phyloP scores from a whole-genome alignment of 2,329 filamentous ascomycete species.

The Colletotrichum magnum region DNA sequence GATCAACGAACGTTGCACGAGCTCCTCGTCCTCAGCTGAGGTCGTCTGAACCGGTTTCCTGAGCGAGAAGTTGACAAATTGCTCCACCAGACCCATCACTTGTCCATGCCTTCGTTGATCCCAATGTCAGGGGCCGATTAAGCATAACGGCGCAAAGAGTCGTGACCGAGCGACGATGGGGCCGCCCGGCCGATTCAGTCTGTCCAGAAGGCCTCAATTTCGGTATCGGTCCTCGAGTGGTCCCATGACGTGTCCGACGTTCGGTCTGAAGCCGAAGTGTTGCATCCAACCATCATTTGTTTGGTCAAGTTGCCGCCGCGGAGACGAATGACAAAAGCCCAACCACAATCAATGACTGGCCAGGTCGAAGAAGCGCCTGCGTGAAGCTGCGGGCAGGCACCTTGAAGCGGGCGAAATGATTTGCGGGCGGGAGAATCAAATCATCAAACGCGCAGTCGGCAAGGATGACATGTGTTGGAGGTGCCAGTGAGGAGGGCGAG shows the following conservation, averaged over 20 bases:
- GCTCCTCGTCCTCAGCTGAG: background rate
- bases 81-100: background rate
- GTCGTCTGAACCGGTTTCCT: slow-evolving; percentile 24
- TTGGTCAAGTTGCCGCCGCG: background rate
- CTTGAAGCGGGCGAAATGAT: background rate
- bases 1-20: slow-evolving; percentile 10
- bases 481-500: background rate
- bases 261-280: background rate
- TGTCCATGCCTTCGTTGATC: background rate
- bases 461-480: background rate
- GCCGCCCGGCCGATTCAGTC: slow-evolving; percentile 6
- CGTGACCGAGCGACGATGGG: no score
- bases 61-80: slow-evolving; percentile 15
- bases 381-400: slow-evolving; percentile 21
- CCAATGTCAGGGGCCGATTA: background rate
- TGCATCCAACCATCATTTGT: background rate
- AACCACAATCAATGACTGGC: background rate
- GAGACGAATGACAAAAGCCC: background rate
- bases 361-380: background rate
- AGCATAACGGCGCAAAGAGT: background rate
- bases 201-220: slow-evolving; percentile 7
- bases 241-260: background rate
- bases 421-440: slow-evolving; percentile 1
- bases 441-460: slow-evolving; percentile 4
- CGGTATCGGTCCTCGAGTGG: background rate